phyloP scores from a whole-genome alignment of 805 yeast species.

The Candida lessepsii region DNA sequence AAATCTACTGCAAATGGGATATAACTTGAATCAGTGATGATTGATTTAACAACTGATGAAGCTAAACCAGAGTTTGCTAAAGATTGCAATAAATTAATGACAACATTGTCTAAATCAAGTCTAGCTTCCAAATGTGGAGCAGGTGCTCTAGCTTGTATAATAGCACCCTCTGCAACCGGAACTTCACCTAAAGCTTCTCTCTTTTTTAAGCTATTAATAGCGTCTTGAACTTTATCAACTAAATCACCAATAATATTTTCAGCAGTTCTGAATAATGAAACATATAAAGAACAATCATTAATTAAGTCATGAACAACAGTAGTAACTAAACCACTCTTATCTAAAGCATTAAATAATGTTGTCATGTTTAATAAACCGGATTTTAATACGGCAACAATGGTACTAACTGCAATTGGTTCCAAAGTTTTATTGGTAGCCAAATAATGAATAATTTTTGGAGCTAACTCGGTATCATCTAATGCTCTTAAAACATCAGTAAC shows the following conservation, averaged over 20 bases:
- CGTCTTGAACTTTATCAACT: constrained; percentile 24
- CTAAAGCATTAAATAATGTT: constrained; percentile 34
- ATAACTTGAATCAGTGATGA: constrained; percentile 37
- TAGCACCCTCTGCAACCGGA: no score
- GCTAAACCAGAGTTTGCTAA: constrained; percentile 43
- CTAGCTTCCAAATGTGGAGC: constrained; percentile 18
- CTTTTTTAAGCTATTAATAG: constrained; percentile 15
- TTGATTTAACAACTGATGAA: constrained; percentile 35
- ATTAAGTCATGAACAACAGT: constrained; percentile 35
- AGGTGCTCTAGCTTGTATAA: constrained; percentile 5
- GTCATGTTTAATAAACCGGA: constrained; percentile 33
- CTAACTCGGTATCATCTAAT: constrained; percentile 34
- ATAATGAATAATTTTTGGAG: constrained; percentile 34
- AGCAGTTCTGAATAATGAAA: constrained; percentile 31
- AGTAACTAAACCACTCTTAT: constrained; percentile 35
- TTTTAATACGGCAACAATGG: constrained; percentile 29
- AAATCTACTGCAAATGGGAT: constrained; percentile 37
- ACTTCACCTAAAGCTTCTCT: constrained; percentile 6
- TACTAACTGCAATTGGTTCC: constrained; percentile 24
- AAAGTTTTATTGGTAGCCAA: constrained; percentile 23
- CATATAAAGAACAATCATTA: constrained; percentile 39
- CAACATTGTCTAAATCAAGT: constrained; percentile 25
- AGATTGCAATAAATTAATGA: constrained; percentile 39
- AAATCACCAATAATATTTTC: constrained; percentile 26
- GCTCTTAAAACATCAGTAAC: constrained; percentile 41